Percentiles rank a stretch among this genome's conserved stretches.
Evolutionary conservation across 1,139 yeast genomes (phyloP).

Genomic region (Pneumocystis canis): DNA sequence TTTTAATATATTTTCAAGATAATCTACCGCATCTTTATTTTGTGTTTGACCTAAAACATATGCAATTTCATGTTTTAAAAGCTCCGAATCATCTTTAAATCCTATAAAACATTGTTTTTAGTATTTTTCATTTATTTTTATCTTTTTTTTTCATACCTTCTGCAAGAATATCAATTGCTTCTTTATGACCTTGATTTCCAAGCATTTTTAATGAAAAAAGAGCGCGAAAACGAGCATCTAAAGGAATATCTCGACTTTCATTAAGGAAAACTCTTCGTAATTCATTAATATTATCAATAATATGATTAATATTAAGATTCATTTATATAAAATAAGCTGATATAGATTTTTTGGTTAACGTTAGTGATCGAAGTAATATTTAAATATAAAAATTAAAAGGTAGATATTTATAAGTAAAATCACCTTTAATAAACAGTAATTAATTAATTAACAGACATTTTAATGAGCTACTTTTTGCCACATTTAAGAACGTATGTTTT

Average conservation of each 20-base stretch:
- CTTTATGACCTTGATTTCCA: conserved; percentile 47
- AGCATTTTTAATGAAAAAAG: conserved; percentile 75
- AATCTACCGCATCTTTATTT: conserved; percentile 61
- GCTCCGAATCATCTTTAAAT: conserved; percentile 72
- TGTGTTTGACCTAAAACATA: conserved; percentile 96
- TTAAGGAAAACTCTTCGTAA: conserved; percentile 11
- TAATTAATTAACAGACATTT: background rate
- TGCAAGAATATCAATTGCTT: conserved; percentile 75
- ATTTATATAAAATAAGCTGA: background rate
- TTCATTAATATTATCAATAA: conserved; percentile 4
- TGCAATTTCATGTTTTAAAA: conserved; percentile 93
- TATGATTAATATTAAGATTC: background rate
- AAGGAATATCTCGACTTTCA: conserved; percentile 43
- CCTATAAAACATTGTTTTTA: conserved; percentile 3
- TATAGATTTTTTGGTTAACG: too few relatives aligned
- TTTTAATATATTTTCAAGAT: conserved; percentile 55
- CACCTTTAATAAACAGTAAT: too few relatives aligned
- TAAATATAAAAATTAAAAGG: too few relatives aligned
- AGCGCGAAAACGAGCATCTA: conserved; percentile 85
- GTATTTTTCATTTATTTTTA: background rate
- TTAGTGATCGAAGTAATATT: too few relatives aligned
- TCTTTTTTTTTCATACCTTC: conserved; percentile 32
- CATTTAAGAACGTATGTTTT: background rate
- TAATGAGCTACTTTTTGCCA: background rate
- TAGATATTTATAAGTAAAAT: too few relatives aligned